Evolutionary conservation across 1,284 basidiomycete species (phyloP).

Genomic region (Rhodotorula sp.): DNA sequence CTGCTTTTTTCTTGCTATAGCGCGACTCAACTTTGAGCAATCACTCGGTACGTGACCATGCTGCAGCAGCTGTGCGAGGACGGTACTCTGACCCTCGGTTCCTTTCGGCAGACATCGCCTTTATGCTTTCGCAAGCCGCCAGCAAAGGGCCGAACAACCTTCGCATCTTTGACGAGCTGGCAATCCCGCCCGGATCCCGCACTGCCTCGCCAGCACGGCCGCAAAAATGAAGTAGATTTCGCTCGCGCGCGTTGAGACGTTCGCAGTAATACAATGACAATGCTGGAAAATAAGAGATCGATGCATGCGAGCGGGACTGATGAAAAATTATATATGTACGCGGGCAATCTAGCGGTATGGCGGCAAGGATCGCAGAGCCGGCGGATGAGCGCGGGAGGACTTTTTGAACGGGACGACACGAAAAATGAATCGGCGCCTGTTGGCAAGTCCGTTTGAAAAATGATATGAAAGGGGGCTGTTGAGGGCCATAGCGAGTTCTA

Average conservation of each 20-base stretch:
- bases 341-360: neutral
- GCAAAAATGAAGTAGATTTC: neutral
- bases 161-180: conserved; percentile 28
- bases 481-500: neutral
- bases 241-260: too few species aligned
- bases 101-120: conserved; percentile 51
- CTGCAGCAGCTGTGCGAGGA: too few species aligned
- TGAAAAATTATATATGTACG: neutral
- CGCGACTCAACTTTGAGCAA: conserved; percentile 59
- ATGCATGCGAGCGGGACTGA: neutral
- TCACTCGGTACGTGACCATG: conserved; percentile 46
- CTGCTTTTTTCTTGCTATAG: conserved; percentile 24
- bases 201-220: conserved; percentile 1
- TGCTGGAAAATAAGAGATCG: neutral
- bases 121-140: conserved; percentile 49
- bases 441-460: too few species aligned
- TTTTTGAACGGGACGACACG: neutral
- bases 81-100: neutral
- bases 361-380: neutral
- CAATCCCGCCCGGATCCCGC: conserved; percentile 9
- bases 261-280: too few species aligned
- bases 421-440: neutral
- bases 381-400: neutral
- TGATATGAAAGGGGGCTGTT: neutral
- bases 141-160: neutral